Base-by-base conservation (phyloP, 768 basidiomycete species). In the Boletellus sp. region DNA sequence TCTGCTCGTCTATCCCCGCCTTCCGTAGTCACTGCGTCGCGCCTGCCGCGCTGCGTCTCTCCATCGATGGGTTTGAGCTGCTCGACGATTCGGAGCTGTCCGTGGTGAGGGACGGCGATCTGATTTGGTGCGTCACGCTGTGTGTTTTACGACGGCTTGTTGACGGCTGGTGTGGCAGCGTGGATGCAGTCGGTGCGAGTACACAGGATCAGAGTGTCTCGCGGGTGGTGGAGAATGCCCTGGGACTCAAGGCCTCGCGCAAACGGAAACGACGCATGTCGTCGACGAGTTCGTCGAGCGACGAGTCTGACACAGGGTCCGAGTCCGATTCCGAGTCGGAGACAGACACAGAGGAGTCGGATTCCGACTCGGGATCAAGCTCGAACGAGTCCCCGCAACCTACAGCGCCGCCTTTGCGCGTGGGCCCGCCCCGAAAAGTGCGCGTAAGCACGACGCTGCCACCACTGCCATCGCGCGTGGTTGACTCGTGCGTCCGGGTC, bases 61-160 rank as follows among this genome's bases (percentile, higher is more conserved):
- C 56, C n/a, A 53, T 68, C 34, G 66, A 68, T 42, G 68, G 50
- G 15, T 68, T 64, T 10, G 57, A 66, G 35, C 44, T 68, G 8
- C 60, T 68, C 4, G 66, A 70, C 23, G 22, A 35, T 2, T 67
- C 55, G 4, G 62, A 66, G 5, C 49, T 68, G n/a, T 42, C 31
- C 2, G 35, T 68, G 35, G 39, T 68, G 6, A 54, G 60, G 38
- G 66, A 68, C 11, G 66, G 66, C 0, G 66, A 68, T 22, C 20
- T 66, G 3, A 57, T 68, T 15, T 60, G 50, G 68, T 64, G 28
- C 47, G 45, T 63, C 52, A n/a, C 2, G 0, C 23, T n/a, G 1
- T 3, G 12, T 23, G 2, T 2, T 8, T n/a, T 1, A 19, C 22
- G n/a, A 3, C 9, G 4, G 28, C 11, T 28, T 9, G 6, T 53